phyloP scores from a whole-genome alignment of 2,329 filamentous ascomycete species.

The Aspergillus sp. region DNA sequence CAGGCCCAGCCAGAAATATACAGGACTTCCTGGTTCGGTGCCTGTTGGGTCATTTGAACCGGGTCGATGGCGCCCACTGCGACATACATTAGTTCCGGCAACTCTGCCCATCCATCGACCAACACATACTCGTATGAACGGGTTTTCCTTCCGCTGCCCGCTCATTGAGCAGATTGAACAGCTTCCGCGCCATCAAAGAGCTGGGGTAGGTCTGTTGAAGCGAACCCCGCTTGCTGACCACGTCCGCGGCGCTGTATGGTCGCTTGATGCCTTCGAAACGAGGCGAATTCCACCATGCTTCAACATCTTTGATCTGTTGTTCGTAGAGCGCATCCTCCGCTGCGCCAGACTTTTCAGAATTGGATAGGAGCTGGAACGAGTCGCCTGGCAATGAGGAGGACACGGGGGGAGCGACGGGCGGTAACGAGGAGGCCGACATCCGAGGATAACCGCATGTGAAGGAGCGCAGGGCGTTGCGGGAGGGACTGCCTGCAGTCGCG shows the following conservation, averaged over 20 bases:
- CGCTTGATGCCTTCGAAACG: slow-evolving; percentile 87
- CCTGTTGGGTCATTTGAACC: slow-evolving; percentile 99
- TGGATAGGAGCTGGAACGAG: slow-evolving; percentile 80
- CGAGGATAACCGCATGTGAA: slow-evolving; percentile 41
- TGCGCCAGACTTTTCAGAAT: slow-evolving; percentile 71
- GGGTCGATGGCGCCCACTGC: slow-evolving; percentile 95
- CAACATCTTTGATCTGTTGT: slow-evolving; percentile 78
- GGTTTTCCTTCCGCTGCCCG: slow-evolving; percentile 76
- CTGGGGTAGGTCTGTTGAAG: slow-evolving; percentile 86
- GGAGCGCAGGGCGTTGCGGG: slow-evolving; percentile 29
- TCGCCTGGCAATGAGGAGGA: slow-evolving; percentile 66
- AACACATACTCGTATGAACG: slow-evolving; percentile 76
- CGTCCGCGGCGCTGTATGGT: slow-evolving; percentile 84
- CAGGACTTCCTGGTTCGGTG: slow-evolving; percentile 89
- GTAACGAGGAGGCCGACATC: slow-evolving; percentile 55
- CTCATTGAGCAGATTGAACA: slow-evolving; percentile 85
- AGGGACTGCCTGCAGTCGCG: slow-evolving; percentile 20
- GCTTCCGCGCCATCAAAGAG: slow-evolving; percentile 90
- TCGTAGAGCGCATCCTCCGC: slow-evolving; percentile 85
- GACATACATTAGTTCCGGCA: slow-evolving; percentile 6
- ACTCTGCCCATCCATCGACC: neutral
- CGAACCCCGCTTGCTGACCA: slow-evolving; percentile 89
- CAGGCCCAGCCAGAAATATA: slow-evolving; percentile 98
- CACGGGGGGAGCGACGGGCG: slow-evolving; percentile 60
- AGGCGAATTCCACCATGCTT: slow-evolving; percentile 85